Evolutionary conservation across 441 rosid genomes (phyloP).

Genomic region (Francoa sonchifolia): DNA sequence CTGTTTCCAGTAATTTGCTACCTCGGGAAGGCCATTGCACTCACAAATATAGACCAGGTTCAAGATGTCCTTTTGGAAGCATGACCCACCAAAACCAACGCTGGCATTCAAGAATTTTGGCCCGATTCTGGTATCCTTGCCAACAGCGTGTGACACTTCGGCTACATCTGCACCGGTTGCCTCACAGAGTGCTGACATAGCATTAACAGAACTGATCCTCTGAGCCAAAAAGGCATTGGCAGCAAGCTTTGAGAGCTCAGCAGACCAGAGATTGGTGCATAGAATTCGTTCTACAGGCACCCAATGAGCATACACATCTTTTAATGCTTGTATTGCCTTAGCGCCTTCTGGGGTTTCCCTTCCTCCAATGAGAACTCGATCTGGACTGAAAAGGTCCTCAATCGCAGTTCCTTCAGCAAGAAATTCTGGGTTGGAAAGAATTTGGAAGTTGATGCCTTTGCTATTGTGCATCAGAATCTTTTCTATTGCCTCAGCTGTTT

Average conservation of each 20-base stretch:
- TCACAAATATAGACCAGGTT: constrained; percentile 87
- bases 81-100: constrained; percentile 92
- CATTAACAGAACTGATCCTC: constrained; percentile 89
- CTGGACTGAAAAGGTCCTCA: constrained; percentile 61
- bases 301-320: constrained; percentile 82
- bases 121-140: constrained; percentile 76
- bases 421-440: constrained; percentile 93
- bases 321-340: constrained; percentile 65
- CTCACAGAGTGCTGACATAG: constrained; percentile 94
- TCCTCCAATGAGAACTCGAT: constrained; percentile 91
- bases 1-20: constrained; percentile 89
- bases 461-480: constrained; percentile 81
- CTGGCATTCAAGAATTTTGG: constrained; percentile 81
- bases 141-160: constrained; percentile 67
- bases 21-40: constrained; percentile 90
- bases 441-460: constrained; percentile 91
- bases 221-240: constrained; percentile 95
- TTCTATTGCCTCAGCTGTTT: constrained; percentile 90
- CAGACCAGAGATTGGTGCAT: constrained; percentile 90
- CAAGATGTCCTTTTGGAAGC: constrained; percentile 87
- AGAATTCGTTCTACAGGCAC: constrained; percentile 73
- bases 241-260: constrained; percentile 91
- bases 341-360: constrained; percentile 87
- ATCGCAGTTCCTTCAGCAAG: constrained; percentile 98
- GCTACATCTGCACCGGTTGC: constrained; percentile 86